These are phyloP conservation scores for Penicillium subrubescens DNA, from an alignment of 495 filamentous ascomycete species.

Conservation along the genomic window DNA sequence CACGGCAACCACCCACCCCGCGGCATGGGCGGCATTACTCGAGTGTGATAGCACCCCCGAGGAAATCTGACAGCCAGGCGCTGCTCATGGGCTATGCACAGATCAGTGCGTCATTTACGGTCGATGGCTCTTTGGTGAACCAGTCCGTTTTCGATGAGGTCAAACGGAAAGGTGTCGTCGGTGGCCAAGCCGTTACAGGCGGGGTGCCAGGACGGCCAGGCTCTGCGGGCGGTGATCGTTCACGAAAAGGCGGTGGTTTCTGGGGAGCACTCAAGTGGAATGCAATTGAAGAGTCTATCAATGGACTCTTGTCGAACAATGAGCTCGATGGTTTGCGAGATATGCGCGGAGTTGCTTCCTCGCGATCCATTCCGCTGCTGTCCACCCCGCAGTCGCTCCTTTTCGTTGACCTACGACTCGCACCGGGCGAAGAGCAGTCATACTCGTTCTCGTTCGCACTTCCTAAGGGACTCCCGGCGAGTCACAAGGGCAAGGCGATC, in stretches of 20 bases:
- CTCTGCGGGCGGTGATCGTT: slow-evolving; percentile 54
- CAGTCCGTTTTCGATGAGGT: slow-evolving; percentile 91
- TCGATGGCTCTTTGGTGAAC: slow-evolving; percentile 90
- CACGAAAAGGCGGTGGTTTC: slow-evolving; percentile 76
- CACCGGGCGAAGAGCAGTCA: slow-evolving; percentile 84
- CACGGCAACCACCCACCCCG: slow-evolving; percentile 38
- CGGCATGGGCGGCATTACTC: slow-evolving; percentile 66
- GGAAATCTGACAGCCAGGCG: slow-evolving; percentile 62
- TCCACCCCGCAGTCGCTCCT: slow-evolving; percentile 96
- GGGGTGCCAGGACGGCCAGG: slow-evolving; percentile 51
- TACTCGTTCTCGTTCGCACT: slow-evolving; percentile 85
- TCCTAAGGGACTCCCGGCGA: slow-evolving; percentile 84
- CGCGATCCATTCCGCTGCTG: slow-evolving; percentile 82
- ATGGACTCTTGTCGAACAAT: slow-evolving; percentile 78
- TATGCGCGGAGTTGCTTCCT: slow-evolving; percentile 80
- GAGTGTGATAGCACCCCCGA: slow-evolving; percentile 48
- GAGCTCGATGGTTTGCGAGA: slow-evolving; percentile 92
- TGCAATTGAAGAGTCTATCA: slow-evolving; percentile 82
- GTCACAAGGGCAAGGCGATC: slow-evolving; percentile 88
- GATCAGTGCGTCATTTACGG: slow-evolving; percentile 85
- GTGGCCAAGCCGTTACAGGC: slow-evolving; percentile 77
- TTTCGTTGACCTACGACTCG: slow-evolving; percentile 88
- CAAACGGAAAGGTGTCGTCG: slow-evolving; percentile 89
- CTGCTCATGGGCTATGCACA: slow-evolving; percentile 99
- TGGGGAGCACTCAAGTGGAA: slow-evolving; percentile 88